Conservation (phyloP, 129 eudicot genomes). For the Lactuca saligna region DNA sequence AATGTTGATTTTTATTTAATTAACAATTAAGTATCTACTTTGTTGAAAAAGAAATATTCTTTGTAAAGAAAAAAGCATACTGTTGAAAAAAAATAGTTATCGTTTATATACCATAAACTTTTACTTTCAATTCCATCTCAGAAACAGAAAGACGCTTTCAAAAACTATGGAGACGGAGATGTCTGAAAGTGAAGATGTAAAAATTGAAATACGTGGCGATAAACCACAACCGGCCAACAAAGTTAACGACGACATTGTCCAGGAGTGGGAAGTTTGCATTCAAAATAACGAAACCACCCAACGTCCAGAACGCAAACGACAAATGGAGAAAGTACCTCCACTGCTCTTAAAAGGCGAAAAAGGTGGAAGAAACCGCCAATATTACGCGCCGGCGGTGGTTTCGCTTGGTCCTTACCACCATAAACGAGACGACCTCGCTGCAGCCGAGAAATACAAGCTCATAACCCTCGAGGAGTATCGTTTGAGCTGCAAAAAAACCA, state of each 20-base stretch:
- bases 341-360: constrained; percentile 27
- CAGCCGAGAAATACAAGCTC: constrained; percentile 30
- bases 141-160: not conserved
- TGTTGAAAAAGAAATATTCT: no score
- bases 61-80: no score
- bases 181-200: constrained; percentile 16
- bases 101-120: no score
- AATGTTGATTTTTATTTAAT: no score
- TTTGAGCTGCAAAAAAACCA: not conserved
- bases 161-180: constrained; percentile 16
- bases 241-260: not conserved
- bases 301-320: constrained; percentile 16
- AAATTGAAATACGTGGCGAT: constrained; percentile 14
- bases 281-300: constrained; percentile 6
- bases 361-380: constrained; percentile 13
- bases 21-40: no score
- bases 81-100: no score
- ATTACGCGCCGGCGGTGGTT: constrained; percentile 35
- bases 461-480: constrained; percentile 25
- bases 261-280: constrained; percentile 28
- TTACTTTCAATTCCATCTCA: not conserved
- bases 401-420: constrained; percentile 46
- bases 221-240: not conserved
- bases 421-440: constrained; percentile 1
- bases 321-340: constrained; percentile 31